Evolutionary conservation across 2,329 filamentous ascomycete genomes (phyloP).

Genomic region (Botrytis squamosa): DNA sequence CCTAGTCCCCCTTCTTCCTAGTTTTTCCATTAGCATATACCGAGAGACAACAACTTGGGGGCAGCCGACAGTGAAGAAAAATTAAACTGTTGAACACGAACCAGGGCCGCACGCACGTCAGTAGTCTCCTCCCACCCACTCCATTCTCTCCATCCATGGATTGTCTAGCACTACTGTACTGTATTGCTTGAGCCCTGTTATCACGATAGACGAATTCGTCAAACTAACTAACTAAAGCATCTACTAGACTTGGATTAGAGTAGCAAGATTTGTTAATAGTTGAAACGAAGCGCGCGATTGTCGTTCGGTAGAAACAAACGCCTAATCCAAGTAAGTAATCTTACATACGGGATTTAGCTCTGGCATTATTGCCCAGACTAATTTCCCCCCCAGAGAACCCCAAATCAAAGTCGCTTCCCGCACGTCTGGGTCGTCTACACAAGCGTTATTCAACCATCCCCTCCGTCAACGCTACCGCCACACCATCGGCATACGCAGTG

Average conservation of each 20-base stretch:
- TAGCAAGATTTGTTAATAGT: conserved; percentile 18
- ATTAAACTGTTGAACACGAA: neutral
- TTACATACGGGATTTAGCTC: conserved; percentile 15
- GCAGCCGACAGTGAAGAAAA: conserved; percentile 13
- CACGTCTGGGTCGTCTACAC: conserved; percentile 33
- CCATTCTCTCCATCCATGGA: conserved; percentile 1
- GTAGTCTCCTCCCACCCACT: conserved; percentile 2
- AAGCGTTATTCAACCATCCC: conserved; percentile 28
- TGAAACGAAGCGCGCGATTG: conserved; percentile 28
- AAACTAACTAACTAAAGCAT: conserved; percentile 5
- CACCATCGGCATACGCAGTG: neutral
- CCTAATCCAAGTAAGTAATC: conserved; percentile 15
- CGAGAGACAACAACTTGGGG: neutral
- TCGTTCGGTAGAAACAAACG: conserved; percentile 23
- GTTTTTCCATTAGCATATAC: conserved; percentile 2
- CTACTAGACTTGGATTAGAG: conserved; percentile 13
- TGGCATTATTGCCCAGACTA: conserved; percentile 21
- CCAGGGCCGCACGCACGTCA: conserved; percentile 14
- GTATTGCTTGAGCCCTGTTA: neutral
- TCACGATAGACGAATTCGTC: conserved; percentile 5
- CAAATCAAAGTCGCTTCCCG: conserved; percentile 29
- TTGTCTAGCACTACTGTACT: conserved; percentile 2
- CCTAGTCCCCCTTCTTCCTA: conserved; percentile 11
- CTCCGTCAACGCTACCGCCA: conserved; percentile 14
- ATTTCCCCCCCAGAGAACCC: conserved; percentile 25